Evolutionary conservation across 2,329 filamentous ascomycete species (phyloP).

Genomic region (Fusarium protoensiforme): DNA sequence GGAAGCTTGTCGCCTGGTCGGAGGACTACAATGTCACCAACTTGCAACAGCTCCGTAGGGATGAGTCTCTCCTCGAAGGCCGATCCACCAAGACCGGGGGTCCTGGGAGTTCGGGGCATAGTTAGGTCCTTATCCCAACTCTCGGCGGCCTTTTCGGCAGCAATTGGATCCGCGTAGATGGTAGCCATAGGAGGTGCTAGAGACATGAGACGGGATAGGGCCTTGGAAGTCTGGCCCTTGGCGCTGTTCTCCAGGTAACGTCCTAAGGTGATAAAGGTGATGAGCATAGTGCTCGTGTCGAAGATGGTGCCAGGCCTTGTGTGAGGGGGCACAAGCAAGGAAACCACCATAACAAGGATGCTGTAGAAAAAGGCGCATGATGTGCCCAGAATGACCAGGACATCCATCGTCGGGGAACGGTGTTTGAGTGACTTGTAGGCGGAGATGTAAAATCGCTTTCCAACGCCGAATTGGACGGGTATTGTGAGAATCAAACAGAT

Average conservation of each 20-base stretch:
- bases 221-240: conserved; percentile 96
- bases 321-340: conserved; percentile 79
- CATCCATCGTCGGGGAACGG: conserved; percentile 95
- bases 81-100: conserved; percentile 58
- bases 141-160: conserved; percentile 89
- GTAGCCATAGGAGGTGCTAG: conserved; percentile 96
- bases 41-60: conserved; percentile 92
- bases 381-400: conserved; percentile 92
- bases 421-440: conserved; percentile 96
- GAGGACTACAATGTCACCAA: conserved; percentile 92
- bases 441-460: conserved; percentile 90
- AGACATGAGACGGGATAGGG: conserved; percentile 93
- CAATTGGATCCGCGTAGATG: conserved; percentile 94
- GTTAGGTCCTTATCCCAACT: conserved; percentile 64
- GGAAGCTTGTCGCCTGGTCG: conserved; percentile 97
- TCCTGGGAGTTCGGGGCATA: conserved; percentile 46
- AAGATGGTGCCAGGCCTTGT: conserved; percentile 88
- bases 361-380: conserved; percentile 98
- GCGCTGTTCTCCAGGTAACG: conserved; percentile 93
- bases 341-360: conserved; percentile 85
- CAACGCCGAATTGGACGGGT: conserved; percentile 96
- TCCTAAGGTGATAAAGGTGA: conserved; percentile 93
- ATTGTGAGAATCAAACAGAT: conserved; percentile 86
- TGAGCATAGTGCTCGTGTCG: conserved; percentile 97
- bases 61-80: conserved; percentile 86